Base-by-base conservation (phyloP, 2,329 filamentous ascomycete species). In the Volutella citrinella region DNA sequence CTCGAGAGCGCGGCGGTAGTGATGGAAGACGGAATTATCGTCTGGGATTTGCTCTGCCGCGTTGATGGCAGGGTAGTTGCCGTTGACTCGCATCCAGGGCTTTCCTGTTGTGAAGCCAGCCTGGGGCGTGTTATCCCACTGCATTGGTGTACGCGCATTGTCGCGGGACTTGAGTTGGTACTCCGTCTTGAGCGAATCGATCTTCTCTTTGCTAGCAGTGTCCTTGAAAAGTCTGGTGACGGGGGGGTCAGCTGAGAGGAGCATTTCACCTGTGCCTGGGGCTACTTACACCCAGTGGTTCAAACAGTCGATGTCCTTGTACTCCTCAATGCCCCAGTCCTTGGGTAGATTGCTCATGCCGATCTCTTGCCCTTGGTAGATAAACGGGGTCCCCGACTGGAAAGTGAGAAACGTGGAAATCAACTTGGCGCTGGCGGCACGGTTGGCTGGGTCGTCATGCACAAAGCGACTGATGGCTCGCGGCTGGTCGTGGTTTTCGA, bases 11-110 rank as follows among this genome's bases (percentile, higher is more conserved):
- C 59, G 58, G 25, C 73, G 70, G 70, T 82, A 89, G 56, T 78
- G 83, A 38, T 68, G 61, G 52, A 81, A 76, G 14, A 80, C 69
- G 7, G 74, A 80, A 7, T 64, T 51, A 3, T 53, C 52, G 39
- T 76, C 64, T 4, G 49, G 51, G 4, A 66, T 53, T 54, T 84
- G 77, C 1, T 63, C 49, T 3, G 68, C 71, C 18, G 78, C 82
- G 51, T 89, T 89, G 60, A 82, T 66, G n/a, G 64, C 56, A 3
- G 54, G 54, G 54, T 79, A 81, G 52, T 79, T 73, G 36, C 81
- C 74, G 52, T 86, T 80, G 23, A 80, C 73, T 11, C 74, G 70
- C 75, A 88, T 87, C 84, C 84, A 89, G 4, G 83, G 80, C 34
- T 66, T 68, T 5, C 60, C 61, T 3, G 64, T 64, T 1, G 80